Evolutionary conservation across 2,329 filamentous ascomycete species (phyloP).

Genomic region (Diaporthe sp.): DNA sequence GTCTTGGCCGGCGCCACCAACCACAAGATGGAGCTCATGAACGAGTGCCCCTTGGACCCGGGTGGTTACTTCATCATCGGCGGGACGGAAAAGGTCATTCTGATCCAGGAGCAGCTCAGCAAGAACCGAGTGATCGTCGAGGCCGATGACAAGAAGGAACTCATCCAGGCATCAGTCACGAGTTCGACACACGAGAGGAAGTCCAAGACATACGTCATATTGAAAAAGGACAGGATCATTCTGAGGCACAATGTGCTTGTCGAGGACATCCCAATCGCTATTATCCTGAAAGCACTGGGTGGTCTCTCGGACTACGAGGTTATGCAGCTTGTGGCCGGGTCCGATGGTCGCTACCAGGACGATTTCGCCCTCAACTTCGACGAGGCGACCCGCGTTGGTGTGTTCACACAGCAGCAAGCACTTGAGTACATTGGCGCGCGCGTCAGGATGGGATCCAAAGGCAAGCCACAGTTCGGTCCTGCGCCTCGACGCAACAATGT

Average conservation of each 20-base stretch:
- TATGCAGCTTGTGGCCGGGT: slow-evolving; percentile 88
- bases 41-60: slow-evolving; percentile 95
- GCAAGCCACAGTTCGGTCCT: slow-evolving; percentile 66
- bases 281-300: slow-evolving; percentile 93
- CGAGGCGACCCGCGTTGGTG: slow-evolving; percentile 84
- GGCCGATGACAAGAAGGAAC: slow-evolving; percentile 89
- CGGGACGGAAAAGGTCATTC: slow-evolving; percentile 97
- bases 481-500: slow-evolving; percentile 82
- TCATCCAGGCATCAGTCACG: slow-evolving; percentile 95
- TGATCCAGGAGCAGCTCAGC: slow-evolving; percentile 98
- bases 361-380: slow-evolving; percentile 97
- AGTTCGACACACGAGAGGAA: slow-evolving; percentile 98
- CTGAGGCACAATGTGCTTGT: slow-evolving; percentile 93
- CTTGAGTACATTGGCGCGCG: slow-evolving; percentile 90
- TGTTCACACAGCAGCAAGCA: slow-evolving; percentile 95
- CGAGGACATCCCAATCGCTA: slow-evolving; percentile 95
- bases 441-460: slow-evolving; percentile 86
- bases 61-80: slow-evolving; percentile 98
- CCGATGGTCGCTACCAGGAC: slow-evolving; percentile 91
- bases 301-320: slow-evolving; percentile 97
- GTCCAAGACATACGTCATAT: slow-evolving; percentile 94
- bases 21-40: slow-evolving; percentile 89
- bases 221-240: slow-evolving; percentile 93
- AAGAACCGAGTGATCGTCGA: slow-evolving; percentile 99
- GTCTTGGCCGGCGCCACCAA: slow-evolving; percentile 87